Evolutionary conservation across 2,329 filamentous ascomycete genomes (phyloP).

Genomic region (Talaromyces sp.): DNA sequence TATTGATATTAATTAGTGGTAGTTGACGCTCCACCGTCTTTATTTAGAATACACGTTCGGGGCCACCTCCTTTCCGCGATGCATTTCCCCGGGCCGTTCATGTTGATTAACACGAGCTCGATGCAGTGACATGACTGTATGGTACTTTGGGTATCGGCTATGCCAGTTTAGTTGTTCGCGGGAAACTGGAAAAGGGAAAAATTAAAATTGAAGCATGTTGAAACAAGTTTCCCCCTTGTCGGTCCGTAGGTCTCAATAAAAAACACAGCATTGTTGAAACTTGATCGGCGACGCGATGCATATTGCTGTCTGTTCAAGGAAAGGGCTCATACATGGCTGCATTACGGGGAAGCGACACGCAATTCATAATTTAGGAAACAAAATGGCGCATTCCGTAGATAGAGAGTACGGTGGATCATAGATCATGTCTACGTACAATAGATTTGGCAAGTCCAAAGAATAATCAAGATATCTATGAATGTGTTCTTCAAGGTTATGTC

Average conservation of each 20-base stretch:
- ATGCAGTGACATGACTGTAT: neutral
- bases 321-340: slow-evolving; percentile 11
- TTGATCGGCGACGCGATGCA: slow-evolving; percentile 17
- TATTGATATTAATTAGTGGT: slow-evolving; percentile 7
- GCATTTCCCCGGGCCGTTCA: neutral
- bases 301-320: slow-evolving; percentile 9
- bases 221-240: slow-evolving; percentile 9
- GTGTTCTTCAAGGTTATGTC: neutral
- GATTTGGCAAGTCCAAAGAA: no score
- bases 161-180: neutral
- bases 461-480: slow-evolving; percentile 1
- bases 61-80: neutral
- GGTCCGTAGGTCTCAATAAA: slow-evolving; percentile 2
- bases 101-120: neutral
- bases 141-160: neutral
- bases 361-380: neutral
- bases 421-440: no score
- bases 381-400: slow-evolving; percentile 7
- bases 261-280: slow-evolving; percentile 12
- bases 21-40: slow-evolving; percentile 3
- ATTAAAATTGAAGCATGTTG: neutral
- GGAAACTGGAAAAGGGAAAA: neutral
- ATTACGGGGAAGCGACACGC: neutral
- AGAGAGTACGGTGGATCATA: no score
- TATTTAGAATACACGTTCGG: neutral